Evolutionary conservation across 805 yeast genomes (phyloP).

Genomic region (Metschnikowia santaceciliae): DNA sequence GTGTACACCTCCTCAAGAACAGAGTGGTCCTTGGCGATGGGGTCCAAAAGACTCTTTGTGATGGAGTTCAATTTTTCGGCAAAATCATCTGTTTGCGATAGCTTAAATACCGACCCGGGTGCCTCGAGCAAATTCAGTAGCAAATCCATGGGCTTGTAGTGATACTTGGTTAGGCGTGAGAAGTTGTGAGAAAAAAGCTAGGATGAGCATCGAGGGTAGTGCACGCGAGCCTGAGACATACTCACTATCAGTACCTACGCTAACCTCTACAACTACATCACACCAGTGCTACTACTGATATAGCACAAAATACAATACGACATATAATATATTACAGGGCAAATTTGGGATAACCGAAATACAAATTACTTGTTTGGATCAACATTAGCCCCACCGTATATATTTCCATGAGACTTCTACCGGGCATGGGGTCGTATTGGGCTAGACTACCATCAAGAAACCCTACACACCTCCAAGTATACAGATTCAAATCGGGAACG

Average conservation of each 20-base stretch:
- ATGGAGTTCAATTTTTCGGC: slow-evolving; percentile 24
- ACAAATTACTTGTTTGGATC: too few species aligned
- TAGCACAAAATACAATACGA: too few species aligned
- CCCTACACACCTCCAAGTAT: neutral
- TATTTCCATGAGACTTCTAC: neutral
- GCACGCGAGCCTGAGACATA: neutral
- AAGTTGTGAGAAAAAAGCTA: slow-evolving; percentile 1
- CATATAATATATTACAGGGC: too few species aligned
- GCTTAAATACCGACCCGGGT: slow-evolving; percentile 14
- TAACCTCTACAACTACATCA: neutral
- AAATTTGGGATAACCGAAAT: too few species aligned
- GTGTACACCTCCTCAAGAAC: slow-evolving; percentile 77
- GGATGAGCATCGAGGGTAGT: slow-evolving; percentile 18
- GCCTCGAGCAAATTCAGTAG: slow-evolving; percentile 11
- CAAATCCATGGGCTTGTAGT: slow-evolving; percentile 11
- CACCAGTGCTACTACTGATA: neutral
- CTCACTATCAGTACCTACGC: neutral
- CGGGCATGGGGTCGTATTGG: neutral
- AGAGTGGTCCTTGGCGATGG: slow-evolving; percentile 50
- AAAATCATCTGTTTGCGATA: slow-evolving; percentile 7
- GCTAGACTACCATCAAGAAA: neutral
- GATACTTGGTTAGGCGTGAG: slow-evolving; percentile 1
- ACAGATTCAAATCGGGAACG: slow-evolving; percentile 14
- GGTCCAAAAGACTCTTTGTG: slow-evolving; percentile 54
- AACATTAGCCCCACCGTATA: too few species aligned